A percentile compares a stretch with the other conserved stretches of the same genome.
Evolutionary conservation across 2,329 filamentous ascomycete species (phyloP).

Genomic region (Tolypocladium guangdongense): DNA sequence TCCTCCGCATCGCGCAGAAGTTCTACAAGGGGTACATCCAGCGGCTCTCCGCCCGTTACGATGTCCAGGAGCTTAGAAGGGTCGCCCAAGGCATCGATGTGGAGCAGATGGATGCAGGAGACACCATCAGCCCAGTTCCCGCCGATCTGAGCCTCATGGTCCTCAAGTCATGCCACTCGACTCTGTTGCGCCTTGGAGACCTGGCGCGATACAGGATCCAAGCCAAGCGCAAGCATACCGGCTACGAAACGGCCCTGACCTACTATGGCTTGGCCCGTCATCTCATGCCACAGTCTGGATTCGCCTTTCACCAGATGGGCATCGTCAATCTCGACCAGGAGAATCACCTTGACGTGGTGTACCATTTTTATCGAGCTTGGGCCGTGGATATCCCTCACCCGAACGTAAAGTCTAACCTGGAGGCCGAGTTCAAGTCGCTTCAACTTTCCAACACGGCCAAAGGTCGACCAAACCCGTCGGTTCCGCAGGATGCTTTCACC

Average conservation of each 20-base stretch:
- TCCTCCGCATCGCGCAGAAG: slow-evolving; percentile 76
- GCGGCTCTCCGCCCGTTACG: slow-evolving; percentile 54
- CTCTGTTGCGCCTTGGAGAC: slow-evolving; percentile 80
- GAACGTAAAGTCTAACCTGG: slow-evolving; percentile 64
- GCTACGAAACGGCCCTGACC: slow-evolving; percentile 68
- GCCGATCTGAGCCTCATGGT: slow-evolving; percentile 46
- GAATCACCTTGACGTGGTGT: slow-evolving; percentile 75
- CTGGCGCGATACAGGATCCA: slow-evolving; percentile 77
- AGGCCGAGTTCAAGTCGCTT: slow-evolving; percentile 60
- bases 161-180: slow-evolving; percentile 66
- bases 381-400: slow-evolving; percentile 65
- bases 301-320: slow-evolving; percentile 81
- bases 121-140: slow-evolving; percentile 32
- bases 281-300: slow-evolving; percentile 67
- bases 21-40: slow-evolving; percentile 86
- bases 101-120: slow-evolving; percentile 29
- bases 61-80: slow-evolving; percentile 38
- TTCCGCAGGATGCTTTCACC: slow-evolving; percentile 52
- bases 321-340: slow-evolving; percentile 70
- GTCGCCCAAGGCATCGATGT: slow-evolving; percentile 30
- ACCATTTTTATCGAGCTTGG: slow-evolving; percentile 79
- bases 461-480: slow-evolving; percentile 28
- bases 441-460: slow-evolving; percentile 25
- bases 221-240: slow-evolving; percentile 59
- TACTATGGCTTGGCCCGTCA: slow-evolving; percentile 78